Evolutionary conservation across 2,329 filamentous ascomycete species (phyloP).

Genomic region (Talaromyces sp.): DNA sequence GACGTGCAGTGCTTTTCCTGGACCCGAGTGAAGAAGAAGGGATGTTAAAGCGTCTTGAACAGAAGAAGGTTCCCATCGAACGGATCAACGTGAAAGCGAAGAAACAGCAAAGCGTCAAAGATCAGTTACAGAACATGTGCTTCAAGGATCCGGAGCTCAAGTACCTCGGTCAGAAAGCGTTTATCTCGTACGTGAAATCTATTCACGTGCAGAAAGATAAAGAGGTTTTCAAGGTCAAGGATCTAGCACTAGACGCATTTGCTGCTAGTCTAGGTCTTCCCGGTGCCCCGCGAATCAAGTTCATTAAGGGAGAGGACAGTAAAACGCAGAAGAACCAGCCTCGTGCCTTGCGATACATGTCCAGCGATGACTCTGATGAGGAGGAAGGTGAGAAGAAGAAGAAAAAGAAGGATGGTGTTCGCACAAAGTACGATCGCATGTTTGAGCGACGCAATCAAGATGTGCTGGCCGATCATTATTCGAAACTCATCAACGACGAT

Average conservation of each 20-base stretch:
- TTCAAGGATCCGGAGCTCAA: slow-evolving; percentile 93
- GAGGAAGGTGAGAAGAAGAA: slow-evolving; percentile 44
- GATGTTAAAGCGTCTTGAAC: slow-evolving; percentile 79
- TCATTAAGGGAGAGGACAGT: slow-evolving; percentile 80
- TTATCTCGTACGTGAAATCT: slow-evolving; percentile 82
- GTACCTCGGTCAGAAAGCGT: slow-evolving; percentile 92
- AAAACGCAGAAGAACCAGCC: slow-evolving; percentile 85
- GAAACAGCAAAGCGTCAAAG: slow-evolving; percentile 81
- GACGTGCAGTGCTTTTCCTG: slow-evolving; percentile 82
- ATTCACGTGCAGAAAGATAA: slow-evolving; percentile 87
- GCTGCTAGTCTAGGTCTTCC: slow-evolving; percentile 82
- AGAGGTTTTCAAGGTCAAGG: slow-evolving; percentile 78
- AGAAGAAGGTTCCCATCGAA: slow-evolving; percentile 84
- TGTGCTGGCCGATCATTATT: slow-evolving; percentile 88
- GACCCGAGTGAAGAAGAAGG: slow-evolving; percentile 87
- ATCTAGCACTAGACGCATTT: slow-evolving; percentile 79
- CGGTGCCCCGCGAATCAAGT: slow-evolving; percentile 87
- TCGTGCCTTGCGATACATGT: slow-evolving; percentile 55
- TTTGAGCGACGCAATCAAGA: slow-evolving; percentile 96
- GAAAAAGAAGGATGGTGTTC: slow-evolving; percentile 66
- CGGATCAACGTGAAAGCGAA: slow-evolving; percentile 80
- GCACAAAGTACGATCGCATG: slow-evolving; percentile 97
- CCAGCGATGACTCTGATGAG: slow-evolving; percentile 52
- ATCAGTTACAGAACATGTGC: slow-evolving; percentile 86
- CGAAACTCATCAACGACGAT: slow-evolving; percentile 69